phyloP scores from a whole-genome alignment of 1,139 yeast species.

The Nakaseomyces bracarensis region DNA sequence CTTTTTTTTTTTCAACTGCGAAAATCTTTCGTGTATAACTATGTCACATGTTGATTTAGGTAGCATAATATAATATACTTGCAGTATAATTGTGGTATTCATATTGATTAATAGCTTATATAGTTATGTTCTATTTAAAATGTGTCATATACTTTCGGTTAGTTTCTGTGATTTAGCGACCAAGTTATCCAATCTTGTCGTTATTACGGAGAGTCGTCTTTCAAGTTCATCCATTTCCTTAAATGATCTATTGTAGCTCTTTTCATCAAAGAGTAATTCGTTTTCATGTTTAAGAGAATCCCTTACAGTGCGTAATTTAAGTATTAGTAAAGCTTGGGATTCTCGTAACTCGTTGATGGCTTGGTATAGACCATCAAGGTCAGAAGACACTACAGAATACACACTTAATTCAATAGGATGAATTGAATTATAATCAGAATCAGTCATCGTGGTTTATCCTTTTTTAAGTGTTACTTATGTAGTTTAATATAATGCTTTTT shows the following conservation, averaged over 20 bases:
- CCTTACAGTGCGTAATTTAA: constrained; percentile 22
- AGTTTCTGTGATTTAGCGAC: constrained; percentile 10
- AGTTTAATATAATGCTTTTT: too few species aligned
- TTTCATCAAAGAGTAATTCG: constrained; percentile 15
- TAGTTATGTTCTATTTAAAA: background rate
- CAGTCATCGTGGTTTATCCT: too few species aligned
- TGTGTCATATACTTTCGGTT: background rate
- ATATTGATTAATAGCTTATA: too few species aligned
- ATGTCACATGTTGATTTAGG: background rate
- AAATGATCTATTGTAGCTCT: background rate
- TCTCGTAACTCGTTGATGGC: constrained; percentile 29
- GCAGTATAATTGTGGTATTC: too few species aligned
- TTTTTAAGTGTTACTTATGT: too few species aligned
- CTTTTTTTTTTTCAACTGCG: background rate
- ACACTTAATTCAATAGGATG: constrained; percentile 30
- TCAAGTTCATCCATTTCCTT: constrained; percentile 13
- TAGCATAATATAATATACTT: background rate
- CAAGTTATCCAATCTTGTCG: constrained; percentile 12
- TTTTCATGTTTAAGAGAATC: constrained; percentile 21
- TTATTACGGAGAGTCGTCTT: constrained; percentile 12
- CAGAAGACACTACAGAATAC: constrained; percentile 26
- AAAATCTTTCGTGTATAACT: background rate
- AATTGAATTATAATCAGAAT: constrained; percentile 8
- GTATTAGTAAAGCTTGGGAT: constrained; percentile 28
- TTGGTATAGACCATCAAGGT: constrained; percentile 28